phyloP scores from a whole-genome alignment of 2,329 filamentous ascomycete species.

The Leptosphaerulina australis region DNA sequence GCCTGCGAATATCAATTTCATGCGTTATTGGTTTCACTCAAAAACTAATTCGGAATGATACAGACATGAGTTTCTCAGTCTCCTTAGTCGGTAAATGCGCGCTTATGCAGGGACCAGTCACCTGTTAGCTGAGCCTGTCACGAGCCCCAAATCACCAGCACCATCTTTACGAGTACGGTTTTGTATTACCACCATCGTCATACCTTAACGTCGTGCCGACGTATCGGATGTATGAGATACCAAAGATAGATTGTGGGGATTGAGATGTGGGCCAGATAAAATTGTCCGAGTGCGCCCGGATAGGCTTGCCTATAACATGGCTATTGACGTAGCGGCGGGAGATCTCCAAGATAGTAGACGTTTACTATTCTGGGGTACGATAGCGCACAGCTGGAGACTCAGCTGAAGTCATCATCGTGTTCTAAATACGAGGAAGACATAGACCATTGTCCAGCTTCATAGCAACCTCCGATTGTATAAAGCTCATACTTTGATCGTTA shows the following conservation, averaged over 20 bases:
- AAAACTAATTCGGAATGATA: too few relatives aligned
- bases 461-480: background rate
- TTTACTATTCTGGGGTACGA: background rate
- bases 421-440: background rate
- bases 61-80: too few relatives aligned
- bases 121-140: conserved; percentile 2
- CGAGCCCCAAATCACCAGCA: too few relatives aligned
- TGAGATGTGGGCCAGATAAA: background rate
- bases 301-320: too few relatives aligned
- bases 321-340: background rate
- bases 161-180: background rate
- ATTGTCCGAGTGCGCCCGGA: background rate
- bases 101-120: background rate
- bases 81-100: too few relatives aligned
- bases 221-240: background rate
- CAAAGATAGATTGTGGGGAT: background rate
- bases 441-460: background rate
- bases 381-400: background rate
- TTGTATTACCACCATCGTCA: background rate
- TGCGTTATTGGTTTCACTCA: too few relatives aligned
- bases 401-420: background rate
- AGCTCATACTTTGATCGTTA: background rate
- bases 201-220: background rate
- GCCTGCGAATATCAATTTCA: too few relatives aligned
- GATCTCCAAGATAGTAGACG: background rate